These are phyloP conservation scores for Suillus paluster DNA, from an alignment of 768 basidiomycete species.

Conservation along the genomic window DNA sequence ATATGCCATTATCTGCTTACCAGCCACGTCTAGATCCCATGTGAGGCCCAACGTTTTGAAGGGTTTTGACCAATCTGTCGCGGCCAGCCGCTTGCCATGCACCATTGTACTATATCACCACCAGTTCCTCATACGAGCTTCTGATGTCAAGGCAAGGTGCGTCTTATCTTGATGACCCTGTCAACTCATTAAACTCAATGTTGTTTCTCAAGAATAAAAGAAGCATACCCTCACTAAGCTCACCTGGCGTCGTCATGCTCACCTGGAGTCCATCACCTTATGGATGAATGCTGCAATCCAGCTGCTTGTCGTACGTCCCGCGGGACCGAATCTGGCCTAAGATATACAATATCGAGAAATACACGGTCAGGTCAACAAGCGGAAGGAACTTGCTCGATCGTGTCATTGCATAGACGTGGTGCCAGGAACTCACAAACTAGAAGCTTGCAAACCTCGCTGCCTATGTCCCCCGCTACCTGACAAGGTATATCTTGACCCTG, in stretches of 20 bases:
- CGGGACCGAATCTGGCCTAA: background rate
- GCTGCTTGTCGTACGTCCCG: conserved; percentile 20
- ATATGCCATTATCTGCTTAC: background rate
- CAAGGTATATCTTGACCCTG: conserved; percentile 30
- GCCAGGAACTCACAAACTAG: conserved; percentile 27
- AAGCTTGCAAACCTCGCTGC: conserved; percentile 28
- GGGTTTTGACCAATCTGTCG: background rate
- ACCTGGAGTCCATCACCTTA: conserved; percentile 21
- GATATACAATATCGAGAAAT: background rate
- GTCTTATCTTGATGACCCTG: background rate
- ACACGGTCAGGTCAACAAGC: background rate
- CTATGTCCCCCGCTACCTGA: conserved; percentile 35
- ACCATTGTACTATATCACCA: background rate
- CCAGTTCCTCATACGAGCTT: background rate
- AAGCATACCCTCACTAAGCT: conserved; percentile 33
- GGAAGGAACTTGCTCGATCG: background rate
- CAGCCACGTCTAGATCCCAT: background rate
- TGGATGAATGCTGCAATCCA: conserved; percentile 25
- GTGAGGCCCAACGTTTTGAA: background rate
- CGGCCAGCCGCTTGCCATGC: background rate
- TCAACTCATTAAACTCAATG: conserved; percentile 1
- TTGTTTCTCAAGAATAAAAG: conserved; percentile 16
- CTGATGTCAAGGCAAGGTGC: conserved; percentile 10
- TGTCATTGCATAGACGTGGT: background rate
- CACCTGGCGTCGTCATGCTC: conserved; percentile 22